Evolutionary conservation across 768 basidiomycete species (phyloP), one percentile per base, ranked within the genome.

Genomic region (Paxillus involutus): DNA sequence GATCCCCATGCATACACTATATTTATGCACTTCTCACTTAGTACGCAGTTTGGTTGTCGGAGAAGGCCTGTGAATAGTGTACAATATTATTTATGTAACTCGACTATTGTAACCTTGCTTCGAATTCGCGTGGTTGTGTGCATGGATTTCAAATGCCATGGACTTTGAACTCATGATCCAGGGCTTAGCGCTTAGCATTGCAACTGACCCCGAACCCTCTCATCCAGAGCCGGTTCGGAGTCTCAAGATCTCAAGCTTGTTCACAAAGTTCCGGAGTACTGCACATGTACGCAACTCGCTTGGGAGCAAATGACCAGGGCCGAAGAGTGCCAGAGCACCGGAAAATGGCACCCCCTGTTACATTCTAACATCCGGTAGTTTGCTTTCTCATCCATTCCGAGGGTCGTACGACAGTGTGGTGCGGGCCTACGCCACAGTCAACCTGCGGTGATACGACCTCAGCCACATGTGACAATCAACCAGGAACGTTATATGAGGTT

Each of bases 1-100:
- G 14, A 40, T 26, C 52, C 39, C 19, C 37, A 19, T 17, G 11
- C 29, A 46, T 52, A 32, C 44, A n/a, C 21, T 47, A 52, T 53
- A 44, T 52, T 56, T 52, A 44, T 49, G 32, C 30, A 17, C 32
- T 52, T 44, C 51, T 37, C 35, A 42, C n/a, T 46, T 44, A 52
- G 42, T n/a, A n/a, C 50, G 6, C 32, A 47, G 43, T 43, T 56
- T 13, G 51, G 50, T 36, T 56, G 39, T 56, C 44, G 54, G 51
- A 32, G 37, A 52, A 53, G 32, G 33, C 3, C 21, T 44, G 43
- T 52, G 24, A 33, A 52, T 56, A 56, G 26, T 55, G 54, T 53
- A 52, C 36, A 21, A 6, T 26, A 26, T 26, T 26, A 26, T 26
- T 26, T 26, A n/a, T n/a, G n/a, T n/a, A 26, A 26, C 29, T 53